Evolutionary conservation across 306 rosid species (phyloP), one percentile per base, ranked within the genome.

Genomic region (Lithocarpus polystachyus): DNA sequence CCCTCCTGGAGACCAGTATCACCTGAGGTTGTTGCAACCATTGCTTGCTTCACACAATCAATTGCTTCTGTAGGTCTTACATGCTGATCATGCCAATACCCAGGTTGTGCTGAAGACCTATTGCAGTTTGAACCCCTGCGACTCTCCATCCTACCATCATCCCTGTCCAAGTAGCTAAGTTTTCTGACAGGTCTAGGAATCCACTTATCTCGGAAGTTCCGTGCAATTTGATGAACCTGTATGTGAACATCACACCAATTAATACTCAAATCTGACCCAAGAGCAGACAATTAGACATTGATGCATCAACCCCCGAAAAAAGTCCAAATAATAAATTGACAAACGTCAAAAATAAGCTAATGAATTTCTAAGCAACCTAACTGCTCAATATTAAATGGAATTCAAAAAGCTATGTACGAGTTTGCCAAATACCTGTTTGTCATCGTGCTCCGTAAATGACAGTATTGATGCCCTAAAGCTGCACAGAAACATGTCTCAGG

Each of bases 171-270:
- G 74, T 84, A 84, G 77, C 84, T 60, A 77, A 74, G 87, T 79
- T 87, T 96, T 87, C 96, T 86, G 52, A 73, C 33, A 59, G 75
- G 80, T 79, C 88, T 90, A 10, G 87, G 97, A 85, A 93, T 88
- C 98, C 98, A 93, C 87, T 86, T 96, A 77, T 96, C 98, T 74
- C 99, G 91, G 75, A 96, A 96, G 85, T 85, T 93, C 71, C 99
- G 91, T 59, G 98, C 99, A 83, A 93, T 93, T 87, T 93, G 97
- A 89, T 96, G 99, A 71, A 93, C 99, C 99, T 96, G 86, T 37
- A 87, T 54, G 62, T 35, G 75, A 81, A 84, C 53, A 82, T 53
- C 40, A 40, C 75, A 79, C 61, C 13, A 59, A 80, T 73, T 40
- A 78, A 73, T 52, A 62, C 56, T 60, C 51, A 35, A 40, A 56